phyloP scores from a whole-genome alignment of 106 monocot genomes.

The Dendrobium chrysotoxum region DNA sequence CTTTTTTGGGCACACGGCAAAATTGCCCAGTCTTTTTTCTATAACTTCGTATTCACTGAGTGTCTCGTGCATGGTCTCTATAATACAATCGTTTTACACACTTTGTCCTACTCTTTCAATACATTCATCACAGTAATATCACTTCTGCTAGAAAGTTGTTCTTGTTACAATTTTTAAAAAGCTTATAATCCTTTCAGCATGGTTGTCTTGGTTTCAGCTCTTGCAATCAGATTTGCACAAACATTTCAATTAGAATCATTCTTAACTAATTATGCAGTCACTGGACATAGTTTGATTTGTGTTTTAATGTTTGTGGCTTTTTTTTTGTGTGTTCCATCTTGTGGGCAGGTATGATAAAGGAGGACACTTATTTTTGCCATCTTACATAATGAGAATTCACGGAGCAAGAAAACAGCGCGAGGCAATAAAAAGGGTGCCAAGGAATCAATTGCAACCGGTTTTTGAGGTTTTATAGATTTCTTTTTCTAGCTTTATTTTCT shows the following conservation, averaged over 20 bases:
- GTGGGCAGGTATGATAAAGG: constrained; percentile 86
- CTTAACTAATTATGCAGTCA: not conserved
- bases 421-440: constrained; percentile 70
- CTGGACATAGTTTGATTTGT: not conserved
- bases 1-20: not conserved
- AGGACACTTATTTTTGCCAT: constrained; percentile 83
- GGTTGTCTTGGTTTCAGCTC: not conserved
- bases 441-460: constrained; percentile 58
- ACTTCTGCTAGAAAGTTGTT: not conserved
- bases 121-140: not conserved
- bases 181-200: not conserved
- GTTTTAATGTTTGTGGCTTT: not conserved
- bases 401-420: constrained; percentile 82
- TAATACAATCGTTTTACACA: not conserved
- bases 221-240: not conserved
- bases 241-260: not conserved
- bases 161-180: not conserved
- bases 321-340: constrained; percentile 5
- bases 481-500: constrained; percentile 2
- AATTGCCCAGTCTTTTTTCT: not conserved
- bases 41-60: not conserved
- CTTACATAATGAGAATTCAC: constrained; percentile 84
- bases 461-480: constrained; percentile 59
- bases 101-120: not conserved
- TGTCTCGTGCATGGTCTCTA: not conserved